Evolutionary conservation across 768 basidiomycete genomes (phyloP), one percentile per base, ranked within the genome.

Genomic region (Boletales sp.): DNA sequence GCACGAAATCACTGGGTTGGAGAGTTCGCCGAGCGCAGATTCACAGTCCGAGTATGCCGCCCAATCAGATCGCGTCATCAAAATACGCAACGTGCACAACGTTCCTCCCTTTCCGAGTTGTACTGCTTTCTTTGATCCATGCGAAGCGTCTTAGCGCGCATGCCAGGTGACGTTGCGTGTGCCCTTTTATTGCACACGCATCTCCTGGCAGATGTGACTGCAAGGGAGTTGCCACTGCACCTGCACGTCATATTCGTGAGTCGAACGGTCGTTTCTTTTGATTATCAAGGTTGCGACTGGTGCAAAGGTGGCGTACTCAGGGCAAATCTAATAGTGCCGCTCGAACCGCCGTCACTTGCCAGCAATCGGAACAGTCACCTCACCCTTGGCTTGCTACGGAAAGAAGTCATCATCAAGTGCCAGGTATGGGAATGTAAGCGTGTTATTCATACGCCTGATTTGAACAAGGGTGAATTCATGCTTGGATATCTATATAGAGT

Each of bases 221-320:
- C 62, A 12, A 43, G 55, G 47, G 62, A 62, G 59, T 40, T 59
- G 62, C 50, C 59, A 58, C 45, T 56, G 62, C 59, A 53, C 39
- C 34, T 49, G 39, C 34, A 47, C 58, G 62, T 53, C 61, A 59
- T 60, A 45, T 24, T 47, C 50, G 50, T 48, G 38, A 43, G 49
- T 38, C 52, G 17, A 38, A 17, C 17, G 47, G 35, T 15, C 45
- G 13, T 48, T 48, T 50, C 43, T 46, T 47, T 51, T 52, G 56
- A 53, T 54, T 17, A 47, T 56, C 56, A 51, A 61, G 37, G 50
- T 48, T 58, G 48, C 47, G 45, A 47, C 6, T 18, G 48, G 10
- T 34, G 9, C 37, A 41, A 56, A 45, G 51, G 55, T 57, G 62
- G 61, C 55, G 61, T 51, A 31, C 27, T 51, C 62, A 62, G 61